These are phyloP conservation scores for Amanita pseudoporphyria DNA, from an alignment of 768 basidiomycete genomes.

Conservation along the genomic window DNA sequence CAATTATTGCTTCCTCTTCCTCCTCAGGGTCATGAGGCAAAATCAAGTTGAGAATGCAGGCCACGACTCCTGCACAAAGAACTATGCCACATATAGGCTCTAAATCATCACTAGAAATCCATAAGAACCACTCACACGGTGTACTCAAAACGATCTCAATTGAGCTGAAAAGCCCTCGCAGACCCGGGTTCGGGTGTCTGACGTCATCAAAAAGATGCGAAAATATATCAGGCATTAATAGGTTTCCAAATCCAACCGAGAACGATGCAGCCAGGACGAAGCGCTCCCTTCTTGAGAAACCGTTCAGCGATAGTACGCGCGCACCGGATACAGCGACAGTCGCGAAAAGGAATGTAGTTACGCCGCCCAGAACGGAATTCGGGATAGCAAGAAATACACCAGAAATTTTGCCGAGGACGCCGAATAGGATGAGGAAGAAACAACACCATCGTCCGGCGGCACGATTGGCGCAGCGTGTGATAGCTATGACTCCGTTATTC, in stretches of 20 bases:
- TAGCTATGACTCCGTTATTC: conserved; percentile 77
- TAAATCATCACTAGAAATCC: conserved; percentile 8
- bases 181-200: conserved; percentile 35
- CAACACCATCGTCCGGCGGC: conserved; percentile 75
- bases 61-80: conserved; percentile 33
- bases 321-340: conserved; percentile 63
- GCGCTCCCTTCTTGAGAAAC: conserved; percentile 54
- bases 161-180: conserved; percentile 63
- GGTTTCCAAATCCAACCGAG: conserved; percentile 61
- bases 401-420: conserved; percentile 72
- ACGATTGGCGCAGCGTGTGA: conserved; percentile 79
- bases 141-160: conserved; percentile 76
- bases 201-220: conserved; percentile 64
- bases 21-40: not conserved
- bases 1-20: not conserved
- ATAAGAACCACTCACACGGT: conserved; percentile 48
- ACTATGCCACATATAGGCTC: conserved; percentile 25
- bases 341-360: conserved; percentile 82
- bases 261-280: conserved; percentile 64
- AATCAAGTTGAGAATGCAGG: conserved; percentile 1
- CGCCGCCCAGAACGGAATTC: conserved; percentile 72
- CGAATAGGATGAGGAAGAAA: conserved; percentile 69
- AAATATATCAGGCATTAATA: conserved; percentile 58
- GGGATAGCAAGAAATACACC: conserved; percentile 79
- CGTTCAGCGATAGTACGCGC: conserved; percentile 52